phyloP scores from a whole-genome alignment of 352 stramenopile species.

The Phytophthora melonis region DNA sequence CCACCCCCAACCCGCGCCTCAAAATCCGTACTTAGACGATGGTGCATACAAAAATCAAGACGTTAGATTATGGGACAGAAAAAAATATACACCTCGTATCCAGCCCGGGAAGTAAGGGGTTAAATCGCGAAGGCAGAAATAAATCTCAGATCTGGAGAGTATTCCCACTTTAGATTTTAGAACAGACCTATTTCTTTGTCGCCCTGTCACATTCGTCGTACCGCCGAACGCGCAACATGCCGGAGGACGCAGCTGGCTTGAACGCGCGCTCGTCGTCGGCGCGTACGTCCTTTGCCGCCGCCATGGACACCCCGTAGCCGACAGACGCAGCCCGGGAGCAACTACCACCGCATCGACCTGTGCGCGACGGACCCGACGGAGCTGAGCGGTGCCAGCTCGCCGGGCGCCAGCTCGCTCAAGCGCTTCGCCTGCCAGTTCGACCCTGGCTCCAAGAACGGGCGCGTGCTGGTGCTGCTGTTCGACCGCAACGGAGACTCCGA shows the following conservation, averaged over 20 bases:
- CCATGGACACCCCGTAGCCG: conserved; percentile 10
- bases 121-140: too few relatives aligned
- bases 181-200: background rate
- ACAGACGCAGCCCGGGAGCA: conserved; percentile 18
- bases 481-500: conserved; percentile 57
- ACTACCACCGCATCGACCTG: conserved; percentile 57
- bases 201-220: background rate
- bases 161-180: too few relatives aligned
- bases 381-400: conserved; percentile 36
- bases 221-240: conserved; percentile 4
- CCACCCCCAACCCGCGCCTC: too few relatives aligned
- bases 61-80: too few relatives aligned
- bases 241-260: background rate
- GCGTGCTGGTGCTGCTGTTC: conserved; percentile 60
- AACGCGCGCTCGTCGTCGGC: conserved; percentile 10
- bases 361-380: conserved; percentile 32
- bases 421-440: conserved; percentile 56
- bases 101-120: too few relatives aligned
- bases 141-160: too few relatives aligned
- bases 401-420: conserved; percentile 38
- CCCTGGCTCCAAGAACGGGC: conserved; percentile 48
- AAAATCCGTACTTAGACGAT: too few relatives aligned
- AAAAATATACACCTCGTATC: too few relatives aligned
- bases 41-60: too few relatives aligned
- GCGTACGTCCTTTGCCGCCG: conserved; percentile 1